Evolutionary conservation across 2,329 filamentous ascomycete species (phyloP).

Genomic region (Teratosphaeria gauchensis): DNA sequence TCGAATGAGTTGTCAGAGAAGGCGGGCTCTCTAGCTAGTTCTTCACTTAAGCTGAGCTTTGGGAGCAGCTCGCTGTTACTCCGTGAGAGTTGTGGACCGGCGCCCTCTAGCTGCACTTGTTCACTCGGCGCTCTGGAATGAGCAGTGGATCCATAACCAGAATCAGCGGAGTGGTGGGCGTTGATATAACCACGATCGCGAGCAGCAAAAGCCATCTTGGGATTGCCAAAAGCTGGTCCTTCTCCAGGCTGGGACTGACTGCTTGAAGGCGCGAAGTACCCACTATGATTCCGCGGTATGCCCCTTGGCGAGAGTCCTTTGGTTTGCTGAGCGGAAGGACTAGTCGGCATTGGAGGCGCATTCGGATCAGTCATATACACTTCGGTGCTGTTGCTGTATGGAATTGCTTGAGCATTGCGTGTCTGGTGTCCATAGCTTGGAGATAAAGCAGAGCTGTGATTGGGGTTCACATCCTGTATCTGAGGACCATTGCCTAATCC

Average conservation of each 20-base stretch:
- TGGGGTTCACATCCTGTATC: not conserved
- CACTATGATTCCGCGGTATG: not conserved
- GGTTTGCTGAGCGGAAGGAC: not conserved
- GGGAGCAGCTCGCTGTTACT: constrained; percentile 10
- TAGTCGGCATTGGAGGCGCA: constrained; percentile 2
- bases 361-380: constrained; percentile 1
- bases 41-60: constrained; percentile 13
- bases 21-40: constrained; percentile 6
- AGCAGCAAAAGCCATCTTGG: constrained; percentile 5
- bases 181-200: constrained; percentile 6
- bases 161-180: constrained; percentile 16
- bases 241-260: constrained; percentile 1
- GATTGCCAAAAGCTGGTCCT: constrained; percentile 7
- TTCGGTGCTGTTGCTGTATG: not conserved
- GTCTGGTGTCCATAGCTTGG: not conserved
- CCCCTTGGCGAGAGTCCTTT: not conserved
- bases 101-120: constrained; percentile 5
- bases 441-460: not conserved
- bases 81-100: constrained; percentile 5
- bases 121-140: constrained; percentile 18
- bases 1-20: constrained; percentile 4
- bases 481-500: too few species aligned
- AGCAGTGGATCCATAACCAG: constrained; percentile 19
- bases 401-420: not conserved
- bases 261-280: not conserved